Base-by-base conservation (phyloP, 2,329 filamentous ascomycete genomes). In the Sordariomycetes sp. region DNA sequence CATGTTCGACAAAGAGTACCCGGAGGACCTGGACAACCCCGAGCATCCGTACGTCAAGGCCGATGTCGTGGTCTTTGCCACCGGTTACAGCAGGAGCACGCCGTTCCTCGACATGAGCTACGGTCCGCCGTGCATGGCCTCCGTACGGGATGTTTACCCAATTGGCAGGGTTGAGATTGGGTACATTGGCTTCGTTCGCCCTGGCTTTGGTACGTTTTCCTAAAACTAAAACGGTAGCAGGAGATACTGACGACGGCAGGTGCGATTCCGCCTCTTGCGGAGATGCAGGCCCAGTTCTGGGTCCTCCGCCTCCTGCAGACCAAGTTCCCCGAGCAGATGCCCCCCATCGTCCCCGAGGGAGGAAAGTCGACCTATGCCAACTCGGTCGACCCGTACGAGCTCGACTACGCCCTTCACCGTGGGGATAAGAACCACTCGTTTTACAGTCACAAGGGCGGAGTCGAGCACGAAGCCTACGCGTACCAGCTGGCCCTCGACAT, bases 91-190 rank as follows among this genome's bases (percentile, higher is more conserved):
- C 0, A 70, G 72, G 25, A 64, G 66, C 2, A 76, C 79, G 53
- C 64, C 63, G 0, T 79, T 78, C 61, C 64, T 79, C 10, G 63
- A 67, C 16, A 60, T 63, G 0, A 63, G 63, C 1, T 77, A 76
- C 58, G 74, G 78, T 0, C 70, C 67, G 5, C 74, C 78, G 7
- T 67, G 74, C 54, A 75, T 81, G 53, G 68, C 74, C 22, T 74
- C 77, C 60, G 76, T 83, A 16, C 76, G 80, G n/a, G 72, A 76
- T 20, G 72, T 86, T 53, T 84, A 83, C 65, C 70, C 67, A 28
- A 58, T 64, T 3, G 66, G 65, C 3, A 70, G 76, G 37, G 66
- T 73, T 1, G 68, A 69, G 0, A 62, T 78, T 0, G 75, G 69
- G 2, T 79, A 75, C 61, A 75, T 79, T 54, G 76, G 77, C 10